These are phyloP conservation scores for Oryza australiensis DNA, from an alignment of 176 grass and related monocot genomes.

Conservation along the genomic window DNA sequence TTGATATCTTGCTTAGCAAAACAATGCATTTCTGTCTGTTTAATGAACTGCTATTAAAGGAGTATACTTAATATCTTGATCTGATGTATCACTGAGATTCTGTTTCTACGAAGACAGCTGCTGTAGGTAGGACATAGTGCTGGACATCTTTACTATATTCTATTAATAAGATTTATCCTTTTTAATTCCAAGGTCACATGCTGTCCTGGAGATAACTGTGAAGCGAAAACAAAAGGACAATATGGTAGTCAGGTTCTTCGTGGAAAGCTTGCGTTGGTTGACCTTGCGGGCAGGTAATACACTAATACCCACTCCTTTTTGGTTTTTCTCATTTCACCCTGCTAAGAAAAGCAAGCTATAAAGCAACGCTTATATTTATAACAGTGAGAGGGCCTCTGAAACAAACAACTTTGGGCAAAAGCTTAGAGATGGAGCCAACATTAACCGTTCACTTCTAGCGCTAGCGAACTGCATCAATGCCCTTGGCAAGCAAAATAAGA, in stretches of 20 bases:
- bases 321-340: conserved; percentile 13
- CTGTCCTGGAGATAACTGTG: conserved; percentile 94
- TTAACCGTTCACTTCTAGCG: conserved; percentile 89
- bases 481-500: conserved; percentile 98
- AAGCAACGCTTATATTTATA: conserved; percentile 35
- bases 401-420: conserved; percentile 95
- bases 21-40: background rate
- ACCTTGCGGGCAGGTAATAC: conserved; percentile 88
- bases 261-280: conserved; percentile 99
- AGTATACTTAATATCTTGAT: background rate
- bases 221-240: conserved; percentile 85
- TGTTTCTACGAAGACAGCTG: background rate
- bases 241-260: conserved; percentile 87
- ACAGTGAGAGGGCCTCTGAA: conserved; percentile 95
- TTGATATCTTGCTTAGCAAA: background rate
- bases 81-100: conserved; percentile 13
- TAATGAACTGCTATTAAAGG: background rate
- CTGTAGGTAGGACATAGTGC: background rate
- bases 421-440: conserved; percentile 97
- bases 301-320: conserved; percentile 38
- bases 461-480: conserved; percentile 99
- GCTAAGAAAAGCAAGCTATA: conserved; percentile 17
- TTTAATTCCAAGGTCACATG: conserved; percentile 75
- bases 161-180: conserved; percentile 15
- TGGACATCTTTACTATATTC: background rate